Conservation (phyloP, 352 stramenopile species). For the Achlya hypogyna region DNA sequence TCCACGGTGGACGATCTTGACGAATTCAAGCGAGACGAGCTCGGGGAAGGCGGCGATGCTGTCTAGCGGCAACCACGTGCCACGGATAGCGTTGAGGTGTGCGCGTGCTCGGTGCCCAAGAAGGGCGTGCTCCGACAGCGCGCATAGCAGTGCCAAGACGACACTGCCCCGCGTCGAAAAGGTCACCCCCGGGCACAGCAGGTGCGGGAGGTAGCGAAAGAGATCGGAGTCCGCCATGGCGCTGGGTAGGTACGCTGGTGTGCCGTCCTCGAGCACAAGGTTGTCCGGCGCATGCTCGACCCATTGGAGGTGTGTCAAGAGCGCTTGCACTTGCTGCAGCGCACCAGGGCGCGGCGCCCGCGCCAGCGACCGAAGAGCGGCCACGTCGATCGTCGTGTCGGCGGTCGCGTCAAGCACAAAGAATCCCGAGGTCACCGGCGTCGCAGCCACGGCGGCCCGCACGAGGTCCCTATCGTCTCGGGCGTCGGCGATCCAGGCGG, state of each 20-base stretch:
- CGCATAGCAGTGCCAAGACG: slow-evolving; percentile 4
- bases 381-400: neutral
- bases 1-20: slow-evolving; percentile 8
- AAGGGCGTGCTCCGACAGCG: neutral
- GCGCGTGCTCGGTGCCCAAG: neutral
- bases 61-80: slow-evolving; percentile 8
- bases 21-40: slow-evolving; percentile 9
- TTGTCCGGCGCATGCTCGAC: neutral
- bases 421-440: neutral
- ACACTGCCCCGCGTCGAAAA: neutral
- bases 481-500: slow-evolving; percentile 1
- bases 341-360: neutral
- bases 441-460: neutral
- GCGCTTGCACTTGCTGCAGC: neutral
- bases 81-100: neutral
- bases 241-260: neutral
- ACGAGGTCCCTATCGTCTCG: slow-evolving; percentile 1
- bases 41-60: slow-evolving; percentile 6
- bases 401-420: neutral
- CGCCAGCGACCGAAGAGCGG: neutral
- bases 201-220: slow-evolving; percentile 14
- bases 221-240: neutral
- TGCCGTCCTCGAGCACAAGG: neutral
- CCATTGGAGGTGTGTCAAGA: slow-evolving; percentile 1
- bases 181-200: neutral